Percentiles rank a stretch among this genome's conserved stretches.
These are phyloP conservation scores for Grosmannia huntii DNA, from an alignment of 2,329 filamentous ascomycete genomes.

Conservation along the genomic window DNA sequence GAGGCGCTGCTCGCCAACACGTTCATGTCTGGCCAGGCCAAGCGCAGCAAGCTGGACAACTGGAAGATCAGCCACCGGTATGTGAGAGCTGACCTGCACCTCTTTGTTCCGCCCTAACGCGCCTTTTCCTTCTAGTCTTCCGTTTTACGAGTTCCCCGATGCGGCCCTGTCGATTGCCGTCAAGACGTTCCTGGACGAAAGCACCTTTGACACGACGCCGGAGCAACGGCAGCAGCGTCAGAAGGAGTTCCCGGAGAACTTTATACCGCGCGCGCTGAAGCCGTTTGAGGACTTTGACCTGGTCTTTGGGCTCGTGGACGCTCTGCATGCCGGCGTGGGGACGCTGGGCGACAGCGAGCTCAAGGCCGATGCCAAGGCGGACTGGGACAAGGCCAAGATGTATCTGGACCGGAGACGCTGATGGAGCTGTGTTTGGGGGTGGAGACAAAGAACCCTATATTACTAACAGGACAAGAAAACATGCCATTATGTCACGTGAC, in stretches of 20 bases:
- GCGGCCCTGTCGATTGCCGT: constrained; percentile 68
- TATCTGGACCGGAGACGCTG: constrained; percentile 29
- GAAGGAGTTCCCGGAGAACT: constrained; percentile 36
- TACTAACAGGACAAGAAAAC: too few relatives aligned
- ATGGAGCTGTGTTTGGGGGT: not conserved
- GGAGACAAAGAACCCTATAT: too few relatives aligned
- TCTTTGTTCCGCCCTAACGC: not conserved
- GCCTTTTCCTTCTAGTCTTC: constrained; percentile 9
- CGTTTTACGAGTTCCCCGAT: constrained; percentile 40
- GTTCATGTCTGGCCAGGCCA: constrained; percentile 68
- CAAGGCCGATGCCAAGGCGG: constrained; percentile 29
- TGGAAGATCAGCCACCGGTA: constrained; percentile 61
- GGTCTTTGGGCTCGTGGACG: constrained; percentile 44
- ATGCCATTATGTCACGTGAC: too few relatives aligned
- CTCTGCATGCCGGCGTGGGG: constrained; percentile 44
- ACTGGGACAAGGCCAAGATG: constrained; percentile 41
- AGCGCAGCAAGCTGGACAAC: constrained; percentile 55
- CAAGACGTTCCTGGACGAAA: constrained; percentile 54
- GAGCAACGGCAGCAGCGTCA: constrained; percentile 26
- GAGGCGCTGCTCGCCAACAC: constrained; percentile 73
- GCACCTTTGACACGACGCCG: constrained; percentile 45
- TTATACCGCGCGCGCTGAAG: constrained; percentile 45
- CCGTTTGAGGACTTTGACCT: constrained; percentile 48
- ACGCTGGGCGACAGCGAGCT: constrained; percentile 36
- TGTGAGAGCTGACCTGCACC: constrained; percentile 16